These are phyloP conservation scores for carrot (Daucus carota) DNA, from an alignment of 129 eudicot species.

Conservation along the genomic window DNA sequence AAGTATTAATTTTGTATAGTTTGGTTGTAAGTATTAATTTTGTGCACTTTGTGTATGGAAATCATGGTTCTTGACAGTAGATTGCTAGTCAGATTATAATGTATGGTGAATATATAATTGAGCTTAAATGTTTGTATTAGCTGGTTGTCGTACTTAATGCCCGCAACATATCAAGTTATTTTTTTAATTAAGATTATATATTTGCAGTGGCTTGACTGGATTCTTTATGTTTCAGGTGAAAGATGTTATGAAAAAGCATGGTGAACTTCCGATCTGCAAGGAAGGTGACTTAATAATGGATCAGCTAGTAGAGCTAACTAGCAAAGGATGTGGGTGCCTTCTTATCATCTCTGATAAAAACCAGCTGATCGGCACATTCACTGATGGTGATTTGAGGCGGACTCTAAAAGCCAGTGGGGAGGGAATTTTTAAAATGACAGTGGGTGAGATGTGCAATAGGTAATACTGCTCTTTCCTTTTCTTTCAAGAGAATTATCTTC, in stretches of 20 bases:
- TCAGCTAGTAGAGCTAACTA: slow-evolving; percentile 83
- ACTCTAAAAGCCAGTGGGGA: slow-evolving; percentile 91
- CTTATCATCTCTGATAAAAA: slow-evolving; percentile 65
- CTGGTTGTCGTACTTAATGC: background rate
- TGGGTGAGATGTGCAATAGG: slow-evolving; percentile 99
- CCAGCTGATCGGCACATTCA: slow-evolving; percentile 82
- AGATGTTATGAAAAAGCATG: slow-evolving; percentile 89
- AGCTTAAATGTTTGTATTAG: background rate
- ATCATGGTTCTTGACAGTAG: background rate
- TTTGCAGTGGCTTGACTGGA: background rate
- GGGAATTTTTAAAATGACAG: slow-evolving; percentile 90
- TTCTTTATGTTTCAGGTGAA: slow-evolving; percentile 50
- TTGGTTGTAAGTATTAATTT: background rate
- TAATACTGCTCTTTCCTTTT: slow-evolving; percentile 12
- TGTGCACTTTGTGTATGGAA: background rate
- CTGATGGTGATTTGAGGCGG: slow-evolving; percentile 93
- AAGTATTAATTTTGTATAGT: background rate
- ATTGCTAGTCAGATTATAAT: background rate
- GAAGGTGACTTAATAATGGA: slow-evolving; percentile 91
- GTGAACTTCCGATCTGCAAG: slow-evolving; percentile 79
- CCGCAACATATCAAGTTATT: background rate
- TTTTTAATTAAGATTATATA: background rate
- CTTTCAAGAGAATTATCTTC: background rate
- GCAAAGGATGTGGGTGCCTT: slow-evolving; percentile 97
- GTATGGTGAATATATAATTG: background rate